Base-by-base conservation (phyloP, 1,284 basidiomycete species). In the Pseudozyma thailandica region DNA sequence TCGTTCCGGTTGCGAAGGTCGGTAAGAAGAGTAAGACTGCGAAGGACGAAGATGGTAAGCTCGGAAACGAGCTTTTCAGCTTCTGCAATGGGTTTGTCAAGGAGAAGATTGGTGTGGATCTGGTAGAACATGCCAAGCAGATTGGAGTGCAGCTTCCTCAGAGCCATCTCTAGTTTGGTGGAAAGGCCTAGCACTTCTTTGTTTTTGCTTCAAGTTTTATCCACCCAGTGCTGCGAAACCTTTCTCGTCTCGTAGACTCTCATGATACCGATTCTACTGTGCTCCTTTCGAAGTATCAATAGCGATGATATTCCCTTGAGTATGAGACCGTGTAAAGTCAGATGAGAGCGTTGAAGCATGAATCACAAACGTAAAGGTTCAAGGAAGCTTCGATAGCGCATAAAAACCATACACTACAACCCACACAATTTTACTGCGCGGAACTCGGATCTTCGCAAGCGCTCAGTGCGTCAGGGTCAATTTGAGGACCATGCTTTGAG, bases 1-100 rank as follows among this genome's bases (percentile, higher is more conserved):
- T 83, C 12, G 72, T 71, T 12, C 80, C 82, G 0, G 72, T 78
- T 15, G 82, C 78, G 23, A 62, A 73, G 52, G 10, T 68, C n/a
- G 74, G 56, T 7, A 33, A 43, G 41, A 66, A 66, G 56, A 61
- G 66, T 45, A 54, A 50, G 31, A 28, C 58, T 3, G 74, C 66
- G 3, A 16, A 62, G n/a, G 70, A 73, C 51, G 50, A 62, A 43
- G 60, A 69, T 26, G 74, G 62, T 8, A 55, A 52, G 50, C 50
- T 69, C 1, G 73, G 58, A 21, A 33, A 33, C 1, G 65, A 75
- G 48, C 58, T 75, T 20, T 58, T 72, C n/a, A 51, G 39, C 35
- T 72, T 72, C 58, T 64, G 65, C 44, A 60, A 65, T 42, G 20
- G 23, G 6, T 63, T 75, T 18, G 50, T 60, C 45, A 63, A 72